Conservation (phyloP, 2,329 filamentous ascomycete genomes). For the Colletotrichum sp. region DNA sequence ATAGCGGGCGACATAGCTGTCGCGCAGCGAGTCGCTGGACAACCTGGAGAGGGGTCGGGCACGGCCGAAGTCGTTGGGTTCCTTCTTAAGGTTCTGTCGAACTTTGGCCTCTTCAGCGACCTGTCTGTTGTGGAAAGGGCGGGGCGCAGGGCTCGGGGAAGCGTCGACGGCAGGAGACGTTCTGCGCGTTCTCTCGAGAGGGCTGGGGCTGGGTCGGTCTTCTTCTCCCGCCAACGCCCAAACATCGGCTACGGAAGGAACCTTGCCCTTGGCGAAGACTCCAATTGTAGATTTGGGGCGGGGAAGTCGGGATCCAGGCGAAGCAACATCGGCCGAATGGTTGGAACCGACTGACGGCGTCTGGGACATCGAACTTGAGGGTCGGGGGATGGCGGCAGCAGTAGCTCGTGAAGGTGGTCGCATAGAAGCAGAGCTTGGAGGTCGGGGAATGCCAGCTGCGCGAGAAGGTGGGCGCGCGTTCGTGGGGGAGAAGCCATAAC, state of each 20-base stretch:
- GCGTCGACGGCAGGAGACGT: conserved; percentile 36
- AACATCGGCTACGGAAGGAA: conserved; percentile 46
- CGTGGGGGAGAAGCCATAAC: conserved; percentile 22
- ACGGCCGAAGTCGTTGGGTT: conserved; percentile 35
- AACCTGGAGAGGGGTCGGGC: conserved; percentile 21
- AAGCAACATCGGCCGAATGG: conserved; percentile 9
- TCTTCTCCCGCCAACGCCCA: conserved; percentile 42
- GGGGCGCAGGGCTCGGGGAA: conserved; percentile 57
- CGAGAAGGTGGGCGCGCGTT: conserved; percentile 8
- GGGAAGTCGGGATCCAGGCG: conserved; percentile 38
- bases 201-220: conserved; percentile 28
- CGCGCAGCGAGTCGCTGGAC: conserved; percentile 23
- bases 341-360: conserved; percentile 18
- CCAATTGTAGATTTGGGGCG: conserved; percentile 28
- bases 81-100: conserved; percentile 31
- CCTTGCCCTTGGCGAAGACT: conserved; percentile 25
- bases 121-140: conserved; percentile 43
- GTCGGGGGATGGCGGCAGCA: conserved; percentile 22
- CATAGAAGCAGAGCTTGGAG: background rate
- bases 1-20: conserved; percentile 27
- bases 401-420: conserved; percentile 23
- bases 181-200: conserved; percentile 34
- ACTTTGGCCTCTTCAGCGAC: conserved; percentile 35
- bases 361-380: conserved; percentile 20
- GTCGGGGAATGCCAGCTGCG: conserved; percentile 4